Evolutionary conservation across 345 rosid genomes (phyloP).

Genomic region (Ricinus communis): DNA sequence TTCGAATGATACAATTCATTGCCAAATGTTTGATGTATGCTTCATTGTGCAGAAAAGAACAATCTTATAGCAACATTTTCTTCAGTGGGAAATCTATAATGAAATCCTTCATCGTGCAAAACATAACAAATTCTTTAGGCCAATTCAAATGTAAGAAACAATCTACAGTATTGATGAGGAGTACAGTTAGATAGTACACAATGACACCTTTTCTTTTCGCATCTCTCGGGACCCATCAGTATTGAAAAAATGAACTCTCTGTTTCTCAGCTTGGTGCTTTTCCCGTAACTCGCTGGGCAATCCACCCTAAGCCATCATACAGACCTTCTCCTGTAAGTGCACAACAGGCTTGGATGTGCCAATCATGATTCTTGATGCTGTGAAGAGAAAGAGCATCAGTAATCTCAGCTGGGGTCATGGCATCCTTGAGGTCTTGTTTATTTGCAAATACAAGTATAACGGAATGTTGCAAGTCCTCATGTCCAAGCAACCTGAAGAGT

Average conservation of each 20-base stretch:
- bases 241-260: not conserved
- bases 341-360: constrained; percentile 96
- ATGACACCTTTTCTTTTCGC: constrained; percentile 9
- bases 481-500: constrained; percentile 74
- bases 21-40: constrained; percentile 14
- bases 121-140: constrained; percentile 8
- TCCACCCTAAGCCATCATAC: constrained; percentile 86
- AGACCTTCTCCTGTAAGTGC: constrained; percentile 89
- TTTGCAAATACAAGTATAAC: constrained; percentile 85
- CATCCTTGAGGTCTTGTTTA: constrained; percentile 90
- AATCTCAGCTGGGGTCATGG: constrained; percentile 89
- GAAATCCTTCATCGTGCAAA: constrained; percentile 29
- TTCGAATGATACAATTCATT: not conserved
- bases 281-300: constrained; percentile 78
- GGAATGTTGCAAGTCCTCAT: constrained; percentile 68
- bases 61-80: constrained; percentile 21
- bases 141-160: constrained; percentile 20
- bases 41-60: constrained; percentile 23
- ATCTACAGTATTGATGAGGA: constrained; percentile 22
- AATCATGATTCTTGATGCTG: constrained; percentile 88
- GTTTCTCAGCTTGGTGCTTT: constrained; percentile 54
- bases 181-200: constrained; percentile 29
- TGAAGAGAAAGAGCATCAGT: constrained; percentile 87
- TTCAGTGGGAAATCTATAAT: constrained; percentile 11
- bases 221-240: constrained; percentile 9